phyloP scores from a whole-genome alignment of 495 filamentous ascomycete genomes.

The Lichina pygmaea region DNA sequence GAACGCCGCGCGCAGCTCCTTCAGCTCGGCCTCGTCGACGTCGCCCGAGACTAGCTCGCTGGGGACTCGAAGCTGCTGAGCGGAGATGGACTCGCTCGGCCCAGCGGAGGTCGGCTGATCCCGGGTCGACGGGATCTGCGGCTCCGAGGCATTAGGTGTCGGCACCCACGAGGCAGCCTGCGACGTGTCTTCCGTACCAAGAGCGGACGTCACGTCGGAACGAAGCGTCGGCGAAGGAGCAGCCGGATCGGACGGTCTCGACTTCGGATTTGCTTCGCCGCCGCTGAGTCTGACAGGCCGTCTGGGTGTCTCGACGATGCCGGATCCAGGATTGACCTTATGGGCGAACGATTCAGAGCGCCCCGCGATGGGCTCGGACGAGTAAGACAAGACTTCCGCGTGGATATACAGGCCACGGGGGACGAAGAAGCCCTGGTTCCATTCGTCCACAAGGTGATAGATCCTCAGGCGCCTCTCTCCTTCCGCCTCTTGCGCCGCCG shows the following conservation, averaged over 20 bases:
- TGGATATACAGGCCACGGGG: slow-evolving; percentile 9
- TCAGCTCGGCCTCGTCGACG: neutral
- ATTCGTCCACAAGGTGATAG: slow-evolving; percentile 19
- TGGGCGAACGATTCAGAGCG: neutral
- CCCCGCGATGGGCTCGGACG: neutral
- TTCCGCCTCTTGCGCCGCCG: slow-evolving; percentile 17
- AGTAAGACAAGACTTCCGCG: neutral
- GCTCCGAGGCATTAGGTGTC: neutral
- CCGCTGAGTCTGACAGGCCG: neutral
- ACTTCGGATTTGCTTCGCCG: neutral
- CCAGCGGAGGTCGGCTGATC: neutral
- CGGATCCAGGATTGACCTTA: neutral
- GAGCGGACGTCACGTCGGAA: neutral
- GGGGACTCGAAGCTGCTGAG: too few species aligned
- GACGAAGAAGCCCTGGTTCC: slow-evolving; percentile 25
- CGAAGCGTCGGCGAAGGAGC: too few species aligned
- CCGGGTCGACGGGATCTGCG: neutral
- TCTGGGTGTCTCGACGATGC: neutral
- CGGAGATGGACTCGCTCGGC: neutral
- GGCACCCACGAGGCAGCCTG: neutral
- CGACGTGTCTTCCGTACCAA: neutral
- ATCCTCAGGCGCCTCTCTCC: slow-evolving; percentile 17
- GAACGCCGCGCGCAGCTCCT: neutral
- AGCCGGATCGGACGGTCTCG: too few species aligned
- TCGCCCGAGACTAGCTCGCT: neutral